Evolutionary conservation across 23 red algal genomes (phyloP), one percentile per base, ranked within the genome.

Genomic region (Pyropia yezoensis): DNA sequence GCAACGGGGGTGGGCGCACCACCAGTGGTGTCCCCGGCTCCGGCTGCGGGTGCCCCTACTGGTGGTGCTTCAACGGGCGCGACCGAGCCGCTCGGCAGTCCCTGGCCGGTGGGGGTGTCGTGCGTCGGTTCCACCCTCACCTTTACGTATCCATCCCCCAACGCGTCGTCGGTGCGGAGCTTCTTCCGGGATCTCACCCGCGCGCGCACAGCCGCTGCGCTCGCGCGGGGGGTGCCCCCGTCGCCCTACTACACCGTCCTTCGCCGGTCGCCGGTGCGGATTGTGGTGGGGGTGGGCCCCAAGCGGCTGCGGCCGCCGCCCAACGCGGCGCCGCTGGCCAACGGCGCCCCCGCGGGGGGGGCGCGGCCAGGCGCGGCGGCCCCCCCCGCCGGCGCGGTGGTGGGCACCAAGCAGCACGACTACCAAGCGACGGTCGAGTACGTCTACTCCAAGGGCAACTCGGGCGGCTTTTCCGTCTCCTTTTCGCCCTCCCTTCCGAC

Each of bases 181-280:
- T 88, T 88, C 65, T 88, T 88, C 57, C 83, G 83, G 18, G 83
- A 88, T 39, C 30, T 88, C 21, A 88, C 83, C 6, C 65, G 83
- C 17, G 73, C 83, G 2, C 53, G 83, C 29, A 88, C 83, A 16
- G 71, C 83, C 3, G 83, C 83, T 14, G 83, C 83, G 6, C 64
- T 88, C 30, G 73, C 83, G 16, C 54, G 83, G 17, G 83, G 83
- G 22, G 83, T 88, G 66, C 71, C 83, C 3, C 72, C 82, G 23
- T 87, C 82, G 14, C 61, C 52, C 39, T 78, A 74, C 23, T 79
- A 88, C 55, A 47, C 61, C 17, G 83, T 88, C 45, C 23, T 79
- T 60, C 20, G 83, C 51, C 59, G 70, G 39, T 88, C 74, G 50
- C 83, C 74, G 7, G 71, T 88, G 27, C 83, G 83, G n/a, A 74